A percentile compares a stretch with the other conserved stretches of the same genome.
Conservation (phyloP, 2,329 filamentous ascomycete genomes). For the Alternaria incomplexa region DNA sequence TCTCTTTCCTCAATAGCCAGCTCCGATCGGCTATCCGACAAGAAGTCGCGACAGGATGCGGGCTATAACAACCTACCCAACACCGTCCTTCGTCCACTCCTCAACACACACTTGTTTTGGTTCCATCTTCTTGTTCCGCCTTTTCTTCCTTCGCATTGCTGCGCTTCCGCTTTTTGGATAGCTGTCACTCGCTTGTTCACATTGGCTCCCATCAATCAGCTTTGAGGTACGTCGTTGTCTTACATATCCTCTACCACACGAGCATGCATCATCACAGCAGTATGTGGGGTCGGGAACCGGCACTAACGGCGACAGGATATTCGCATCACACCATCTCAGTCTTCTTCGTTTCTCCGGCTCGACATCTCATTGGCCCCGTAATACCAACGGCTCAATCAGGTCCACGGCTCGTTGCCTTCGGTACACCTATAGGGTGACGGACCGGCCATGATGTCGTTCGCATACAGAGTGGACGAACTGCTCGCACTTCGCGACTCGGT, state of each 20-base stretch:
- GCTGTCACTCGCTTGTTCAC: constrained; percentile 43
- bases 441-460: constrained; percentile 35
- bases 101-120: constrained; percentile 46
- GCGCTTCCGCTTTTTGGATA: constrained; percentile 48
- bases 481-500: constrained; percentile 50
- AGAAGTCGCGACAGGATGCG: constrained; percentile 31
- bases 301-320: constrained; percentile 35
- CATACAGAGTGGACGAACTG: constrained; percentile 51
- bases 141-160: constrained; percentile 48
- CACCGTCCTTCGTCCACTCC: constrained; percentile 14
- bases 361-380: constrained; percentile 13
- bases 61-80: constrained; percentile 28
- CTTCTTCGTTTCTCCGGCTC: constrained; percentile 22
- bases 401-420: constrained; percentile 12
- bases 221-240: constrained; percentile 35
- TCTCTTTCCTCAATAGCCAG: constrained; percentile 19
- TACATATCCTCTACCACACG: not conserved
- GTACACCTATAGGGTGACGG: constrained; percentile 10
- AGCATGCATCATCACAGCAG: not conserved
- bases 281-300: not conserved
- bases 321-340: constrained; percentile 48
- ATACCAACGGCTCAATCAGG: constrained; percentile 7
- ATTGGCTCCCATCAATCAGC: constrained; percentile 35
- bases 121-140: constrained; percentile 44
- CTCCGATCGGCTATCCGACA: not conserved